Percentiles rank a stretch among this genome's conserved stretches.
These are phyloP conservation scores for Punica granatum DNA, from an alignment of 345 rosid species.

Conservation along the genomic window DNA sequence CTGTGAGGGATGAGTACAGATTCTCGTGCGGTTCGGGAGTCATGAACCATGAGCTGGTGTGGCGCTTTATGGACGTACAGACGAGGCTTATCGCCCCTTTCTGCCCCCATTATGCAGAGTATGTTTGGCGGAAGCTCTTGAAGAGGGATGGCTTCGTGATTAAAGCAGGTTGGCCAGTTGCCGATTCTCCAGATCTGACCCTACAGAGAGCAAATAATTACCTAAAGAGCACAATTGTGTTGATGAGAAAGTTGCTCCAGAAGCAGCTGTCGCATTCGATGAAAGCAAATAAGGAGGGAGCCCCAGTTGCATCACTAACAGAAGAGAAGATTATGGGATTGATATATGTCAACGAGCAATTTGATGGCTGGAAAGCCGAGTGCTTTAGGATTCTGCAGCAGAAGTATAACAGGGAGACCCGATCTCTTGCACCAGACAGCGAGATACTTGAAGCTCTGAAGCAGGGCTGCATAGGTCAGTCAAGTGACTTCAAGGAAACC, in stretches of 20 bases:
- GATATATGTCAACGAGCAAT: constrained; percentile 71
- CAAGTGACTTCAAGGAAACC: constrained; percentile 47
- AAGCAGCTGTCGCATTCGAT: constrained; percentile 62
- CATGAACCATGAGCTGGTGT: constrained; percentile 61
- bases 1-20: constrained; percentile 89
- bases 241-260: constrained; percentile 74
- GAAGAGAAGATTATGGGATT: constrained; percentile 50
- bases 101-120: constrained; percentile 88
- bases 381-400: constrained; percentile 64
- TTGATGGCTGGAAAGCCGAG: constrained; percentile 83
- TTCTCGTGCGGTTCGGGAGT: constrained; percentile 69
- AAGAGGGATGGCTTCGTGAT: constrained; percentile 72
- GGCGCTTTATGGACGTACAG: constrained; percentile 84
- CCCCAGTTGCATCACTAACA: constrained; percentile 35
- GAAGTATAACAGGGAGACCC: constrained; percentile 37
- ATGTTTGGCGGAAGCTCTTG: constrained; percentile 82
- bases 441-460: constrained; percentile 58
- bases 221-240: constrained; percentile 71
- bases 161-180: constrained; percentile 87
- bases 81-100: constrained; percentile 81
- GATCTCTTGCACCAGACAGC: constrained; percentile 50
- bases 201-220: constrained; percentile 84
- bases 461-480: constrained; percentile 44
- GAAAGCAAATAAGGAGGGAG: constrained; percentile 62
- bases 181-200: constrained; percentile 58